Evolutionary conservation across 2,329 filamentous ascomycete species (phyloP).

Genomic region (Rhynchosporium agropyri): DNA sequence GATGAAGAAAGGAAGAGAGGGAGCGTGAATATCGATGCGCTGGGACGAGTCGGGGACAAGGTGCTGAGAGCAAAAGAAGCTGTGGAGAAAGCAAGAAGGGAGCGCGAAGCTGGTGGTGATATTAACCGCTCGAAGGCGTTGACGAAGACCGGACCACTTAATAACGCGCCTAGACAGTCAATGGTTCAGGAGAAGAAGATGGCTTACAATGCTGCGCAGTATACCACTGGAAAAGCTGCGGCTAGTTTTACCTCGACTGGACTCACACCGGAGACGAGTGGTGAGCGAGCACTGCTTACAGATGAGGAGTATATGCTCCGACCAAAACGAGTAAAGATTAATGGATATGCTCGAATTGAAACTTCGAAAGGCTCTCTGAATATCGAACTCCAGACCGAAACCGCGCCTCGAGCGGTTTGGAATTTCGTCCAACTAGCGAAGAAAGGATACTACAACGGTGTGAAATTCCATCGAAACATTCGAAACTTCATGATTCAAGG

Average conservation of each 20-base stretch:
- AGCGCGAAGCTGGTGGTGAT: constrained; percentile 64
- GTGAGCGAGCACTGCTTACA: constrained; percentile 80
- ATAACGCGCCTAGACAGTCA: constrained; percentile 44
- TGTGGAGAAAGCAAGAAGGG: constrained; percentile 84
- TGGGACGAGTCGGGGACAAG: constrained; percentile 79
- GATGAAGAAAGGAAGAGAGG: constrained; percentile 65
- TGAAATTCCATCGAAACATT: constrained; percentile 91
- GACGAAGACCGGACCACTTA: constrained; percentile 45
- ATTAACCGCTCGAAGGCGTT: constrained; percentile 53
- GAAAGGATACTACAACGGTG: constrained; percentile 84
- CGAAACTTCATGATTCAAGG: constrained; percentile 98
- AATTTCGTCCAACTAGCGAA: constrained; percentile 90
- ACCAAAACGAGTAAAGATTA: constrained; percentile 83
- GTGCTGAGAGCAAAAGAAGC: constrained; percentile 90
- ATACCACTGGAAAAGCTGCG: constrained; percentile 88
- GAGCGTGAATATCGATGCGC: constrained; percentile 75
- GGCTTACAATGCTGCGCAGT: constrained; percentile 82
- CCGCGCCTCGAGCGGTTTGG: constrained; percentile 91
- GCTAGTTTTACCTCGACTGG: constrained; percentile 96
- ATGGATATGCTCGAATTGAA: constrained; percentile 87
- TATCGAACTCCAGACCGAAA: constrained; percentile 87
- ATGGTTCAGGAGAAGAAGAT: constrained; percentile 59
- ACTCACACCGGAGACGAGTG: constrained; percentile 86
- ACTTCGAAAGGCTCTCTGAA: constrained; percentile 86
- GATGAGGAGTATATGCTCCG: constrained; percentile 98